Percentiles rank a stretch among this genome's conserved stretches.
phyloP scores from a whole-genome alignment of 129 eudicot species.

The Ambrosia artemisiifolia region DNA sequence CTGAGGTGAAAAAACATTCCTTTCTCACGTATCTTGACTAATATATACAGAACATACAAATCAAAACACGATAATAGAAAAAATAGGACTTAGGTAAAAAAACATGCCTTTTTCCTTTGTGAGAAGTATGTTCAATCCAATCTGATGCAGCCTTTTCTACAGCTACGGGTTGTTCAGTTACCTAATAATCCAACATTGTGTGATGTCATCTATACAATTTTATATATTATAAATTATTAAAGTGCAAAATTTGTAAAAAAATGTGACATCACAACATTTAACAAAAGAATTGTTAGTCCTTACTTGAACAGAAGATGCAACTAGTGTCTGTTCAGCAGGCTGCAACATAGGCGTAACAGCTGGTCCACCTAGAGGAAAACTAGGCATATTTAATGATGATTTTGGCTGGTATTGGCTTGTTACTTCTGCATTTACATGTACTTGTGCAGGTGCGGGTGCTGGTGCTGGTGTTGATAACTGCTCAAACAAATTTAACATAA shows the following conservation, averaged over 20 bases:
- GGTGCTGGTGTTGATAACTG: slow-evolving; percentile 49
- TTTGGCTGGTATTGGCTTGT: slow-evolving; percentile 47
- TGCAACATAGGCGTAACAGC: slow-evolving; percentile 39
- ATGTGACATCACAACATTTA: neutral
- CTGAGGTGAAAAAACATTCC: no score
- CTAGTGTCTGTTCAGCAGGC: slow-evolving; percentile 39
- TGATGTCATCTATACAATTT: slow-evolving; percentile 5
- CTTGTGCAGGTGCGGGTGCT: slow-evolving; percentile 49
- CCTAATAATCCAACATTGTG: slow-evolving; percentile 37
- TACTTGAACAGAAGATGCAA: slow-evolving; percentile 34
- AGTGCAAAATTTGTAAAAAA: neutral
- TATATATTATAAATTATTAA: neutral
- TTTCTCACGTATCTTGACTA: neutral
- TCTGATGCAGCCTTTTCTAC: slow-evolving; percentile 44
- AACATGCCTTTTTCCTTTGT: slow-evolving; percentile 68
- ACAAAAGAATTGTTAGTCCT: slow-evolving; percentile 14
- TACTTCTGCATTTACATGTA: slow-evolving; percentile 48
- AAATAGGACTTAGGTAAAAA: neutral
- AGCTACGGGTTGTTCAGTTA: slow-evolving; percentile 23
- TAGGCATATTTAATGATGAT: slow-evolving; percentile 38
- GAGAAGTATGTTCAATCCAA: slow-evolving; percentile 75
- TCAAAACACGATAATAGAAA: neutral
- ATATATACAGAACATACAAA: neutral
- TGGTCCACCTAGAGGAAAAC: slow-evolving; percentile 47
- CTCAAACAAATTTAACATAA: slow-evolving; percentile 11